Evolutionary conservation across 305 asterid genomes (phyloP), one percentile per base, ranked within the genome.

Genomic region (Fraxinus greggii): DNA sequence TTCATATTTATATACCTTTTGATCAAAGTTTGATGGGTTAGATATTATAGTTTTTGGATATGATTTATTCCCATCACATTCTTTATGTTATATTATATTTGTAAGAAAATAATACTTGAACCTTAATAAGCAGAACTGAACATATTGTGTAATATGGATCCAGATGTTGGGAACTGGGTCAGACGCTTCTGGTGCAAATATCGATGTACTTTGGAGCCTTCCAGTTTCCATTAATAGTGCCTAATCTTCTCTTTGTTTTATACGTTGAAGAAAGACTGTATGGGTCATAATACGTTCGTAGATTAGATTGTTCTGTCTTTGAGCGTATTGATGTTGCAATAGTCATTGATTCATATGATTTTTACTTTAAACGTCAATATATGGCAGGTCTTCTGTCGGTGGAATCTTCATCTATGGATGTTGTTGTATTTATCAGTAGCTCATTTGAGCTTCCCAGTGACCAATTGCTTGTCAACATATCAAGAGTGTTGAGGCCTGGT

Each of bases 401-500:
- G 78, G 94, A 92, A 74, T 77, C 98, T 38, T 91, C 97, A 28
- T 90, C 95, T 59, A 36, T 85, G 54, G 95, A 90, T 86, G 76
- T 82, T 79, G 87, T 89, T 81, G 81, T 92, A 51, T 78, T 88
- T 84, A 86, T 93, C 24, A 82, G 90, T 83, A 88, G 86, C 76
- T 88, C 93, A 38, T 75, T 83, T 79, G 97, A 89, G 77, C 91
- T 89, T 81, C 92, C 89, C 9, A 82, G 88, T 69, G 92, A 90
- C 54, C 85, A 90, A 67, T 77, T 94, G 85, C 87, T 92, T 84
- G 88, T 45, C 10, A 91, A 86, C 78, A 83, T 96, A 31, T 88
- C 87, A 26, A 87, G 91, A 86, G 89, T 90, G 42, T 84, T 94
- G 79, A 96, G 86, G 81, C 95, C 97, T 76, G 93, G 93, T 75